phyloP scores from a whole-genome alignment of 2,329 filamentous ascomycete genomes.

The Colletotrichum sp. region DNA sequence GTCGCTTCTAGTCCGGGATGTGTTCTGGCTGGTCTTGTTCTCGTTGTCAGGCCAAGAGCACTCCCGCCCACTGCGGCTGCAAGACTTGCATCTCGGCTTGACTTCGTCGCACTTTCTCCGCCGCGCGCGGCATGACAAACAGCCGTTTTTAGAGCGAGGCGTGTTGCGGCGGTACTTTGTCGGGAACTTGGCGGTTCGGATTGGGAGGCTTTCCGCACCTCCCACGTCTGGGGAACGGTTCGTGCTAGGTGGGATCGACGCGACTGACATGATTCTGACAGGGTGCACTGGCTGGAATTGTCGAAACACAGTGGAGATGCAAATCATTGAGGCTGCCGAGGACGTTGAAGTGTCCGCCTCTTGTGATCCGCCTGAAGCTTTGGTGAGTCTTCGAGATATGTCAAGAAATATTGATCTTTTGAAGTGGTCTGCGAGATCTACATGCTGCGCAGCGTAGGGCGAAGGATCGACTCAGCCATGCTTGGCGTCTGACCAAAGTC shows the following conservation, averaged over 20 bases:
- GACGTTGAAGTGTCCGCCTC: background rate
- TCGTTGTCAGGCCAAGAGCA: background rate
- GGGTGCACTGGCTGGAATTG: background rate
- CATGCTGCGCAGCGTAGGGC: background rate
- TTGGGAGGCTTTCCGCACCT: background rate
- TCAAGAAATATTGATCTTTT: background rate
- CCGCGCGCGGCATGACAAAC: background rate
- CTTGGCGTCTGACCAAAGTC: background rate
- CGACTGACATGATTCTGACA: background rate
- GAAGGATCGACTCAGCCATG: background rate
- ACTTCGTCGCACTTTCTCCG: background rate
- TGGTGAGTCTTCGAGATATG: background rate
- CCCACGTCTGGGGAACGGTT: background rate
- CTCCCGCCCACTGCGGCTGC: background rate
- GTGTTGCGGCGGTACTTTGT: background rate
- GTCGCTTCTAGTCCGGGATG: rapidly evolving
- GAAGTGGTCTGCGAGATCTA: background rate
- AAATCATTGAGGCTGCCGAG: background rate
- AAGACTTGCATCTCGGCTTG: background rate
- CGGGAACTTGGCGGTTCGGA: background rate
- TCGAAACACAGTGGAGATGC: background rate
- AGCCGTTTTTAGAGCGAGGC: background rate
- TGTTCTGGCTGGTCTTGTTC: background rate
- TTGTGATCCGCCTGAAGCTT: rapidly evolving
- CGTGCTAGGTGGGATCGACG: background rate